Percentiles rank a stretch among this genome's conserved stretches.
These are phyloP conservation scores for Fragosphaeria purpurea DNA, from an alignment of 2,329 filamentous ascomycete genomes.

Conservation along the genomic window DNA sequence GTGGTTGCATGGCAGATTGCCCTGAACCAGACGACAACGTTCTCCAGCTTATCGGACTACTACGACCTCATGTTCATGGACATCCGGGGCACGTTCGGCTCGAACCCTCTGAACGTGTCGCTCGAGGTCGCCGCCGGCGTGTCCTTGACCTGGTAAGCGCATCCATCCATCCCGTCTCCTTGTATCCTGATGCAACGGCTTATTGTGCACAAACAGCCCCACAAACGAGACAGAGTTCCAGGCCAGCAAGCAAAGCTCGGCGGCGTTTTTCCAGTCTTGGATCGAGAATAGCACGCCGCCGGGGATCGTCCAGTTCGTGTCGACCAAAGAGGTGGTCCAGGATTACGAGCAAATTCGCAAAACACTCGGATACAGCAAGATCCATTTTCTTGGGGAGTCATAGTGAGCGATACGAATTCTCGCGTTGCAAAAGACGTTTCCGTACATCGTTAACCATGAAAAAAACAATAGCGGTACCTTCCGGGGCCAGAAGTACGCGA, in stretches of 20 bases:
- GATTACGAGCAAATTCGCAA: constrained; percentile 3
- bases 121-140: neutral
- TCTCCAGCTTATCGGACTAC: neutral
- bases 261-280: constrained; percentile 1
- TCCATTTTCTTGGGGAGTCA: constrained; percentile 1
- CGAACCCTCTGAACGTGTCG: neutral
- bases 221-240: neutral
- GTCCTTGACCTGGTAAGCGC: too few species aligned
- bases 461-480: neutral
- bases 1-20: constrained; percentile 1
- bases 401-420: neutral
- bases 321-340: neutral
- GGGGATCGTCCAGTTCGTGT: constrained; percentile 2
- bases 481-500: neutral
- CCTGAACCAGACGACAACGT: neutral
- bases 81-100: neutral
- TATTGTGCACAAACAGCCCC: neutral
- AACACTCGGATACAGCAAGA: neutral
- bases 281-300: constrained; percentile 1
- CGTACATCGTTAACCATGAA: too few species aligned
- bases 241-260: neutral
- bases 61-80: constrained; percentile 5
- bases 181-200: too few species aligned
- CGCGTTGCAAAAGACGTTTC: too few species aligned
- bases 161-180: too few species aligned